Evolutionary conservation across 345 rosid species (phyloP), one percentile per base, ranked within the genome.

Genomic region (Syzygium aromaticum): DNA sequence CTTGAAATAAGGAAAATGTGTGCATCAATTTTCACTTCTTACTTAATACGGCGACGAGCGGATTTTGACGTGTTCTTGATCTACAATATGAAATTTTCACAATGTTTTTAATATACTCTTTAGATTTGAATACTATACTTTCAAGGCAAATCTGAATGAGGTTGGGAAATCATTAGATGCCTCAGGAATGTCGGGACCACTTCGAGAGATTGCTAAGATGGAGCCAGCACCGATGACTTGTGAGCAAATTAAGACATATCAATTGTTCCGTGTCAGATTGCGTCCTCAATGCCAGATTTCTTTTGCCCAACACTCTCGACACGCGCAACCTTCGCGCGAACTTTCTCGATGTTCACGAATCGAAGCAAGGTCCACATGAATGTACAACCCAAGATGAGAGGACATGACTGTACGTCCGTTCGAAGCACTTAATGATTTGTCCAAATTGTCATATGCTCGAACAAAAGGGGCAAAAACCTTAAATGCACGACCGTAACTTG

Each of bases 221-320:
- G 40, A 67, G 43, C 4, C 2, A 19, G 1, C 13, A 8, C 40
- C 23, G 4, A 67, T 33, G 23, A 8, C 1, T 17, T 17, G 17
- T 17, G 21, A 17, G 23, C 40, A 0, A 8, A 17, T 67, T 67
- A 33, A 17, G 6, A 67, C 4, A 17, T 16, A 4, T 67, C 17
- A 30, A 3, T 3, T 0, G 12, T 16, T 17, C 19, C 0, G 3
- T 6, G 3, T 17, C 33, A 4, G 6, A 33, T 22, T 23, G 4
- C 3, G 7, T 30, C 38, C 7, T 33, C 3, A 11, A 67, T 67
- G 1, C 9, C 13, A 67, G 11, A 30, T 67, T 61, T 13, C 33
- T 5, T 61, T n/a, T 0, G 73, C 73, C 4, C 2, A 61, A 61
- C 8, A 0, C 7, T 5, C 33, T 2, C 1, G 25, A 43, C 13